Conservation (phyloP, 2,329 filamentous ascomycete species). For the Calonectria ilicicola region DNA sequence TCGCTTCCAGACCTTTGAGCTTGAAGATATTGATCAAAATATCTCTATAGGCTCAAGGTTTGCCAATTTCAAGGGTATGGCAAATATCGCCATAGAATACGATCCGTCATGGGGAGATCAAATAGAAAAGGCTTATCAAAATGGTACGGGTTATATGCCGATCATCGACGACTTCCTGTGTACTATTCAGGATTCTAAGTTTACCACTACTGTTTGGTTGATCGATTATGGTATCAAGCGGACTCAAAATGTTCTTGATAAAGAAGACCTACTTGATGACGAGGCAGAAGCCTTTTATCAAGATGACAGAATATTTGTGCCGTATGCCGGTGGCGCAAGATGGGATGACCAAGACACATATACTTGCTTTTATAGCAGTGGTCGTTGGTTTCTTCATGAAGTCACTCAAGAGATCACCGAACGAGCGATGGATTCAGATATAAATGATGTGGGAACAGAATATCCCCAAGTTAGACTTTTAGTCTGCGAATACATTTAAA, state of each 20-base stretch:
- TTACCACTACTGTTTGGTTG: background rate
- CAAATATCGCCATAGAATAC: slow-evolving; percentile 16
- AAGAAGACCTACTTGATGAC: background rate
- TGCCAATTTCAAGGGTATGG: background rate
- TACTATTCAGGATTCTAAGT: background rate
- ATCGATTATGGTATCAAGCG: background rate
- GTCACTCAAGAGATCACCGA: background rate
- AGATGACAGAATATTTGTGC: background rate
- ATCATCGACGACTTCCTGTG: background rate
- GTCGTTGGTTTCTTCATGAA: background rate
- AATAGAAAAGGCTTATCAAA: background rate
- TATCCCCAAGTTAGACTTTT: background rate
- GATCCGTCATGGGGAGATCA: slow-evolving; percentile 10
- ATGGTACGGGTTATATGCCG: background rate
- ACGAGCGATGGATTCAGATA: background rate
- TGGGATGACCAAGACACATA: background rate
- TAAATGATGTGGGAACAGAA: background rate
- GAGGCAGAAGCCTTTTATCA: background rate
- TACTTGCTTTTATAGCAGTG: background rate
- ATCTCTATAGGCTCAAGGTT: background rate
- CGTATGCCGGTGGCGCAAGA: background rate
- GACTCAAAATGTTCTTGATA: background rate
- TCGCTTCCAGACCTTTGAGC: background rate
- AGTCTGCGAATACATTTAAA: background rate
- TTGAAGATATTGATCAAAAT: background rate